phyloP scores from a whole-genome alignment of 768 basidiomycete genomes.

The Mycena kentingensis region DNA sequence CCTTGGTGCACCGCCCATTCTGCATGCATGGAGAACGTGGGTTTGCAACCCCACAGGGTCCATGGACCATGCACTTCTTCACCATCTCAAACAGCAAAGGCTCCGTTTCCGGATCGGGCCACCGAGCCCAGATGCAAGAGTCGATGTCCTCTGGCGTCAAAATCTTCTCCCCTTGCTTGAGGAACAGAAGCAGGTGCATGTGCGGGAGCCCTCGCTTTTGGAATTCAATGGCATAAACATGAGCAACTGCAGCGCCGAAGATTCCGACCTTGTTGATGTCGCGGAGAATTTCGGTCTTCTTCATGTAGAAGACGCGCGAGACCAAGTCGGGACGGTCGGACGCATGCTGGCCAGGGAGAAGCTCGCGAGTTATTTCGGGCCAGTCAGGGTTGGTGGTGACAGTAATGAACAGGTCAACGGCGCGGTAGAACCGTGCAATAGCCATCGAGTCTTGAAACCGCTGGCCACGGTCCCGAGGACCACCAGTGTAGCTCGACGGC shows the following conservation, averaged over 20 bases:
- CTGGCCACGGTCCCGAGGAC: slow-evolving; percentile 37
- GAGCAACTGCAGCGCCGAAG: slow-evolving; percentile 43
- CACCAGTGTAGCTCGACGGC: slow-evolving; percentile 15
- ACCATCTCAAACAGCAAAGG: slow-evolving; percentile 27
- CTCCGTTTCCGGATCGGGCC: slow-evolving; percentile 41
- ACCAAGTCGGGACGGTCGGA: slow-evolving; percentile 53
- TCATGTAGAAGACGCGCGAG: slow-evolving; percentile 45
- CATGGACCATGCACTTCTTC: slow-evolving; percentile 39
- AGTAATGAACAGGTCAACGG: slow-evolving; percentile 51
- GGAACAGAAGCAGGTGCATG: slow-evolving; percentile 49
- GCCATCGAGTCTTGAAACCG: slow-evolving; percentile 44
- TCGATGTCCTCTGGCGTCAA: slow-evolving; percentile 39
- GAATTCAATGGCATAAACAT: slow-evolving; percentile 54
- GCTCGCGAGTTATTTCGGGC: slow-evolving; percentile 45
- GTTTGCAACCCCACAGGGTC: slow-evolving; percentile 29
- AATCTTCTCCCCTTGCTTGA: slow-evolving; percentile 35
- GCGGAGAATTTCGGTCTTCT: slow-evolving; percentile 41
- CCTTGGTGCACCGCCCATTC: slow-evolving; percentile 11
- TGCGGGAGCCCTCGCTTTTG: slow-evolving; percentile 58
- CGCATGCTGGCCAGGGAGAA: slow-evolving; percentile 40
- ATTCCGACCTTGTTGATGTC: slow-evolving; percentile 40
- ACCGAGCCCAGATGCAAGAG: slow-evolving; percentile 38
- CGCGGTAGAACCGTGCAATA: slow-evolving; percentile 36
- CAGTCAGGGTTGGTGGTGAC: slow-evolving; percentile 56
- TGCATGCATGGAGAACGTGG: slow-evolving; percentile 29